A percentile compares a stretch with the other conserved stretches of the same genome.
These are phyloP conservation scores for Ocimum tenuiflorum DNA, from an alignment of 257 asterid species.

Conservation along the genomic window DNA sequence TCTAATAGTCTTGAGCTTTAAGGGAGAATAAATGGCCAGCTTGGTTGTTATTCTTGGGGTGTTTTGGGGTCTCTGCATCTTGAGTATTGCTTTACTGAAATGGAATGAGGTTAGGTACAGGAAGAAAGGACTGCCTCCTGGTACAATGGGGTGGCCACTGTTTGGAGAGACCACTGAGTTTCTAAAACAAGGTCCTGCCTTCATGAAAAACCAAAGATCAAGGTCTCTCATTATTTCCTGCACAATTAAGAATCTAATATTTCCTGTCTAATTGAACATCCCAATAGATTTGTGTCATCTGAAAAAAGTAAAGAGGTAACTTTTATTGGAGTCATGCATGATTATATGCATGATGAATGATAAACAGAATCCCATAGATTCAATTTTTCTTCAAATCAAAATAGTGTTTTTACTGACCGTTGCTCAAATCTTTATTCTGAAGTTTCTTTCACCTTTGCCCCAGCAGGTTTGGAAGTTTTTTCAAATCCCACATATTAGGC, in stretches of 20 bases:
- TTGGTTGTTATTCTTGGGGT: conserved; percentile 42
- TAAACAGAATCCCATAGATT: neutral
- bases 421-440: conserved; percentile 5
- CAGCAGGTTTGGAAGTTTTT: conserved; percentile 71
- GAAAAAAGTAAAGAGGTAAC: neutral
- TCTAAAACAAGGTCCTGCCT: conserved; percentile 84
- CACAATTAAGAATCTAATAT: conserved; percentile 2
- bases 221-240: conserved; percentile 40
- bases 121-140: conserved; percentile 84
- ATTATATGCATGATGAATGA: conserved; percentile 23
- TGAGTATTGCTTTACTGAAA: conserved; percentile 60
- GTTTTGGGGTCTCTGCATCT: conserved; percentile 57
- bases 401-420: neutral
- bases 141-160: conserved; percentile 99
- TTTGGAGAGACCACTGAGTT: conserved; percentile 97
- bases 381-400: neutral
- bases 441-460: neutral
- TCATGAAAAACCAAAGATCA: conserved; percentile 88
- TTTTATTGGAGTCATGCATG: conserved; percentile 18
- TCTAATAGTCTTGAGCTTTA: conserved; percentile 32
- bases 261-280: neutral
- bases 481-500: conserved; percentile 75
- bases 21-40: conserved; percentile 63
- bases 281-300: neutral
- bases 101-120: conserved; percentile 84